phyloP scores from a whole-genome alignment of 179 eudicot genomes.

The Drosera spatulata region DNA sequence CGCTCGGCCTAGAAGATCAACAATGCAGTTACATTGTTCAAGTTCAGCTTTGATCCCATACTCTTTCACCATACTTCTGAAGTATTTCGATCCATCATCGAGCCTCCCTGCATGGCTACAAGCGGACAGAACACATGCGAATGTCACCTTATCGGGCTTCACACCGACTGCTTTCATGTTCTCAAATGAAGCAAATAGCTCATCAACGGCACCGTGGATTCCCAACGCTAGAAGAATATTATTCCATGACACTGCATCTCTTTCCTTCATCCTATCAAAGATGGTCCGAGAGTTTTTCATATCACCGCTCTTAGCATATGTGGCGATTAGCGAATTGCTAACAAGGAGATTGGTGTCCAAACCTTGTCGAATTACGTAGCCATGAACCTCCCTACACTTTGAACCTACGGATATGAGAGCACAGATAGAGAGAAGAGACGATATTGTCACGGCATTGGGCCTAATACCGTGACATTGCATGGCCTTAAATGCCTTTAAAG shows the following conservation, averaged over 20 bases:
- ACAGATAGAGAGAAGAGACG: slow-evolving; percentile 48
- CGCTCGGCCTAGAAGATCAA: slow-evolving; percentile 50
- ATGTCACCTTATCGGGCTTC: slow-evolving; percentile 47
- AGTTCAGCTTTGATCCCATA: slow-evolving; percentile 26
- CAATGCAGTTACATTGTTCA: slow-evolving; percentile 63
- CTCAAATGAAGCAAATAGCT: slow-evolving; percentile 26
- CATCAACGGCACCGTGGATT: slow-evolving; percentile 34
- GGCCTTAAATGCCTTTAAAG: slow-evolving; percentile 33
- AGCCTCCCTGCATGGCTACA: slow-evolving; percentile 59
- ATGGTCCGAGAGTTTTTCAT: slow-evolving; percentile 29
- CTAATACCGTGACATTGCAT: slow-evolving; percentile 36
- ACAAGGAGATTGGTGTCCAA: slow-evolving; percentile 29
- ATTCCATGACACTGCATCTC: slow-evolving; percentile 64
- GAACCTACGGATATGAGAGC: slow-evolving; percentile 36
- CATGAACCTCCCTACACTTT: slow-evolving; percentile 50
- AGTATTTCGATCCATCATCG: slow-evolving; percentile 37
- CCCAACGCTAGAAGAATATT: slow-evolving; percentile 48
- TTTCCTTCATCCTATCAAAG: slow-evolving; percentile 34
- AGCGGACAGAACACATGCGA: slow-evolving; percentile 49
- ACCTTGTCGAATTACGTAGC: slow-evolving; percentile 34
- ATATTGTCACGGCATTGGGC: slow-evolving; percentile 46
- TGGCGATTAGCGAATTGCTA: slow-evolving; percentile 46
- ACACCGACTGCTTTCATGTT: slow-evolving; percentile 37
- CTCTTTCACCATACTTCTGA: slow-evolving; percentile 33
- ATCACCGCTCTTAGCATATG: slow-evolving; percentile 63